phyloP scores from a whole-genome alignment of 2,329 filamentous ascomycete species.

The Sclerotiophoma versabilis region DNA sequence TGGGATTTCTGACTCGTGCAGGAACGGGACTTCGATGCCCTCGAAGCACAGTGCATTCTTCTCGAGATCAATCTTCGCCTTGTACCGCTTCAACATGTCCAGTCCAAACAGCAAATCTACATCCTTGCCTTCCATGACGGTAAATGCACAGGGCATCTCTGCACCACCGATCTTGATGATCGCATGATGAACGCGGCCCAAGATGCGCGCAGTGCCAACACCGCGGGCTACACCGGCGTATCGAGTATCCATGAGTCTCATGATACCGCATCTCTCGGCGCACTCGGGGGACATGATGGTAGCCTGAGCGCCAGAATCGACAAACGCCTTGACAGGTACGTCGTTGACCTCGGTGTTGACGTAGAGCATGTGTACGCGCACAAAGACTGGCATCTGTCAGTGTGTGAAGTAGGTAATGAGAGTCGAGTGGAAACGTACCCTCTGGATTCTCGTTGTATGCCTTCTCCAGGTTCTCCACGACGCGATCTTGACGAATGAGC shows the following conservation, averaged over 20 bases:
- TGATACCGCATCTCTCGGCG: constrained; percentile 91
- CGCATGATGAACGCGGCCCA: constrained; percentile 93
- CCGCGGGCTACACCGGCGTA: constrained; percentile 92
- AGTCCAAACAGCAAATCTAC: constrained; percentile 92
- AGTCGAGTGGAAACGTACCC: constrained; percentile 64
- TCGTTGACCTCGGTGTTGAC: constrained; percentile 95
- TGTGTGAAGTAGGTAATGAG: neutral
- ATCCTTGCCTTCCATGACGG: constrained; percentile 98
- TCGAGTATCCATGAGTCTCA: constrained; percentile 90
- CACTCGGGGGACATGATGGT: constrained; percentile 98
- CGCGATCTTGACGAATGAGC: constrained; percentile 92
- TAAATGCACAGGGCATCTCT: constrained; percentile 92
- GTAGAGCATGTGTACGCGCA: constrained; percentile 94
- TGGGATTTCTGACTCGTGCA: constrained; percentile 94
- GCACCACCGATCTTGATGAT: constrained; percentile 91
- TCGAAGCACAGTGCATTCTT: constrained; percentile 88
- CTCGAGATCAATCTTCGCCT: constrained; percentile 87
- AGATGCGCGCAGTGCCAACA: constrained; percentile 91
- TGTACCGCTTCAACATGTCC: constrained; percentile 96
- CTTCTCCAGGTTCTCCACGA: constrained; percentile 94
- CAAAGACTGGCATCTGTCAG: constrained; percentile 72
- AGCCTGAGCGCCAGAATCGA: constrained; percentile 95
- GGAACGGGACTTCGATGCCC: constrained; percentile 84
- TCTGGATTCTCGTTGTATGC: constrained; percentile 98
- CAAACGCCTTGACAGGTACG: constrained; percentile 89